These are phyloP conservation scores for Xylaria telfairii DNA, from an alignment of 495 filamentous ascomycete genomes.

Conservation along the genomic window DNA sequence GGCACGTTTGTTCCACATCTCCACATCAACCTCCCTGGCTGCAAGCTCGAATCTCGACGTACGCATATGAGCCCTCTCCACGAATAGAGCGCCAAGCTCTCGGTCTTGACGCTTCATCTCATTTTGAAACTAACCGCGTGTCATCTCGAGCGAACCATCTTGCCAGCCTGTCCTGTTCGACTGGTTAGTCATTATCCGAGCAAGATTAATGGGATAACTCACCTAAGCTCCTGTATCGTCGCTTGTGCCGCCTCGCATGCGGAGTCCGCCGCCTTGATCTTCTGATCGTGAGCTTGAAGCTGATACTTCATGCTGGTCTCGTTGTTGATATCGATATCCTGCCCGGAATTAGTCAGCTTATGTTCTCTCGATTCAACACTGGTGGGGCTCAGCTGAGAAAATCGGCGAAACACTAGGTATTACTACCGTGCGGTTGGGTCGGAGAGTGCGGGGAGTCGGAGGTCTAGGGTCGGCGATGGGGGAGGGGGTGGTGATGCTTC, in stretches of 20 bases:
- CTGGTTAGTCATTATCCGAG: slow-evolving; percentile 26
- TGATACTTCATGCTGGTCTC: slow-evolving; percentile 25
- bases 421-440: too few species aligned
- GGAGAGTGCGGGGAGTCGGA: too few species aligned
- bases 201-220: slow-evolving; percentile 24
- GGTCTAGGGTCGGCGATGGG: too few species aligned
- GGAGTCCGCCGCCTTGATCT: slow-evolving; percentile 24
- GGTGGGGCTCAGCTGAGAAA: slow-evolving; percentile 4
- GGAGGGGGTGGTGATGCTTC: slow-evolving; percentile 13
- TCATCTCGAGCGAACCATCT: slow-evolving; percentile 20
- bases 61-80: slow-evolving; percentile 18
- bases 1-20: slow-evolving; percentile 24
- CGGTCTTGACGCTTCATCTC: slow-evolving; percentile 19
- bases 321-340: slow-evolving; percentile 16
- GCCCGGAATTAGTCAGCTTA: slow-evolving; percentile 18
- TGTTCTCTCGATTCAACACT: slow-evolving; percentile 16
- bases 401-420: too few species aligned
- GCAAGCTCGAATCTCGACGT: slow-evolving; percentile 24
- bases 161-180: slow-evolving; percentile 21
- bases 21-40: slow-evolving; percentile 24
- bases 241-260: slow-evolving; percentile 24
- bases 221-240: slow-evolving; percentile 27
- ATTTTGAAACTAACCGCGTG: slow-evolving; percentile 16
- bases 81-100: slow-evolving; percentile 22
- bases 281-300: slow-evolving; percentile 26